Evolutionary conservation across 2,329 filamentous ascomycete species (phyloP).

Genomic region (Curvularia hawaiiensis): DNA sequence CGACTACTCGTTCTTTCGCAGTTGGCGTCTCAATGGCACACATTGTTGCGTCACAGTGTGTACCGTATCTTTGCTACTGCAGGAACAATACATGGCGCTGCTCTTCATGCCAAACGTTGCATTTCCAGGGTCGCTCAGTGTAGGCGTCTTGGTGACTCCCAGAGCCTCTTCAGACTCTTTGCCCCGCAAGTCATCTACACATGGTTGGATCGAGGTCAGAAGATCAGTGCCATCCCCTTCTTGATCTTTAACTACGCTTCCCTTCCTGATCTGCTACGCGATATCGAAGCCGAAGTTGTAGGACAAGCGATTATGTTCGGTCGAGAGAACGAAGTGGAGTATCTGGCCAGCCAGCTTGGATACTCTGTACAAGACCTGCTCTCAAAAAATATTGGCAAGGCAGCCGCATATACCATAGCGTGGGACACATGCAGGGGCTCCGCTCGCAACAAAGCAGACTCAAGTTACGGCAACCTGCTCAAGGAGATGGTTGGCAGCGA

Average conservation of each 20-base stretch:
- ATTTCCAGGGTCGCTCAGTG: constrained; percentile 68
- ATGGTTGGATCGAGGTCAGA: constrained; percentile 75
- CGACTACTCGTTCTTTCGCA: constrained; percentile 77
- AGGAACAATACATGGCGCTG: constrained; percentile 69
- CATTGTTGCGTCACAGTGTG: constrained; percentile 81
- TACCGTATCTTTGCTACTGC: constrained; percentile 95
- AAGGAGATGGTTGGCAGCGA: constrained; percentile 72
- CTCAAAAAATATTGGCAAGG: constrained; percentile 72
- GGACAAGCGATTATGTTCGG: constrained; percentile 84
- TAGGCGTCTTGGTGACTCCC: constrained; percentile 68
- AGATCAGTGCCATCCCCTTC: constrained; percentile 69
- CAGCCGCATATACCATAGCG: constrained; percentile 82
- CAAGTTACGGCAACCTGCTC: constrained; percentile 68
- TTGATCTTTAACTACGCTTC: constrained; percentile 79
- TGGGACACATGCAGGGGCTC: constrained; percentile 65
- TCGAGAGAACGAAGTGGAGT: constrained; percentile 66
- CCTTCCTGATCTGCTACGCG: constrained; percentile 70
- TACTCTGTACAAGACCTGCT: constrained; percentile 47
- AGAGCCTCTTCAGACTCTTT: constrained; percentile 80
- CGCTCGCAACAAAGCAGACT: constrained; percentile 47
- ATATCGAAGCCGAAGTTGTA: constrained; percentile 76
- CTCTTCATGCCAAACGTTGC: constrained; percentile 74
- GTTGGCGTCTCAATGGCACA: constrained; percentile 83
- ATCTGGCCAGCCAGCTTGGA: constrained; percentile 60
- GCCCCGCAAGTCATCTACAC: constrained; percentile 88